phyloP scores from a whole-genome alignment of 1,139 yeast genomes.

The Groenewaldozyma auringiensis region DNA sequence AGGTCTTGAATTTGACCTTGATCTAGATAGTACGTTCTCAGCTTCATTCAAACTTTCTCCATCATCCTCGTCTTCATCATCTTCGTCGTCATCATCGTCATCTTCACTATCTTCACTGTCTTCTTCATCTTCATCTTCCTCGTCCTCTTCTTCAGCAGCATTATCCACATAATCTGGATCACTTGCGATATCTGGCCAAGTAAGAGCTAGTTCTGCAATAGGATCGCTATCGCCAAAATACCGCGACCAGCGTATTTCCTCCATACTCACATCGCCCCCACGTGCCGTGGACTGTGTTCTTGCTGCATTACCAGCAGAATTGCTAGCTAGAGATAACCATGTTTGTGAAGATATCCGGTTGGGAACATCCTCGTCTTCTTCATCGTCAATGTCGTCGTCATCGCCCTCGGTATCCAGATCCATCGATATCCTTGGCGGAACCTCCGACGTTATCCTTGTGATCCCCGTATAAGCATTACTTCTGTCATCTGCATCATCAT shows the following conservation, averaged over 20 bases:
- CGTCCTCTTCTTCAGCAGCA: background rate
- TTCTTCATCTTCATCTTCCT: background rate
- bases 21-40: too few species aligned
- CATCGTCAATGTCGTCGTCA: background rate
- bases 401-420: background rate
- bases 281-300: background rate
- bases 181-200: background rate
- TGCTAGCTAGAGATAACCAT: too few species aligned
- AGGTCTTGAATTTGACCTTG: too few species aligned
- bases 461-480: background rate
- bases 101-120: background rate
- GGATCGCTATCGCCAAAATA: background rate
- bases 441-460: background rate
- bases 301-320: too few species aligned
- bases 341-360: background rate
- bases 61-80: conserved; percentile 4
- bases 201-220: conserved; percentile 2
- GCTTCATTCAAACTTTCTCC: too few species aligned
- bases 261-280: background rate
- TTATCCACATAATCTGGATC: background rate
- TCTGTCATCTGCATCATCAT: background rate
- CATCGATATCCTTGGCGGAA: background rate
- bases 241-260: background rate
- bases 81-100: conserved; percentile 3
- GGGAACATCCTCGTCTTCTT: background rate